Percentiles rank a stretch among this genome's conserved stretches.
phyloP scores from a whole-genome alignment of 257 asterid species.

The Capsicum baccatum region DNA sequence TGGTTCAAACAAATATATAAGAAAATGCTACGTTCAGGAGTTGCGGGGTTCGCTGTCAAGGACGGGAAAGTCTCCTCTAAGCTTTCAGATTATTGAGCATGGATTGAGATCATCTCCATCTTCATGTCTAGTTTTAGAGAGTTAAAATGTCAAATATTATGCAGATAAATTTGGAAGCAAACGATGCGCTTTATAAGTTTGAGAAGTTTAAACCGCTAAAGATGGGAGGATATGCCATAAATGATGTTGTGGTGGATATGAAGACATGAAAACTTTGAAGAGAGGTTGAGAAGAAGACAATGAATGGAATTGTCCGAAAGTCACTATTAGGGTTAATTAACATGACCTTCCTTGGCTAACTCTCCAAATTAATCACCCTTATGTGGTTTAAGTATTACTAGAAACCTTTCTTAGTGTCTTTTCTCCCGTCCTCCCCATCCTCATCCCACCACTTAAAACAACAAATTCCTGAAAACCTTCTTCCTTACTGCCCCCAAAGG shows the following conservation, averaged over 20 bases:
- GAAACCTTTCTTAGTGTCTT: not conserved
- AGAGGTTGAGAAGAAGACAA: too few species aligned
- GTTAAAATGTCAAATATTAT: not conserved
- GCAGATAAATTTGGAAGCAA: not conserved
- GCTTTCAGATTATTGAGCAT: not conserved
- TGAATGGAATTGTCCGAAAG: too few species aligned
- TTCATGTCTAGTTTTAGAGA: not conserved
- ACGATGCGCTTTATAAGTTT: not conserved
- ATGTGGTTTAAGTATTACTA: not conserved
- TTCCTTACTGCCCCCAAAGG: not conserved
- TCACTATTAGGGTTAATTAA: not conserved
- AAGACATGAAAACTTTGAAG: not conserved
- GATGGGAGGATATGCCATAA: not conserved
- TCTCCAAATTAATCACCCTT: not conserved
- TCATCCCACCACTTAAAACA: not conserved
- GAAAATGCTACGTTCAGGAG: not conserved
- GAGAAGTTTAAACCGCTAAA: not conserved
- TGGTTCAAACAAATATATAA: not conserved
- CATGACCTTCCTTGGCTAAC: not conserved
- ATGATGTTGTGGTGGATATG: not conserved
- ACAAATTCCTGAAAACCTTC: not conserved
- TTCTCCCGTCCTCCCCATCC: not conserved
- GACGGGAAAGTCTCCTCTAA: not conserved
- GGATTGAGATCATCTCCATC: slow-evolving; percentile 7
- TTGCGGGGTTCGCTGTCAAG: not conserved